Base-by-base conservation (phyloP, 805 yeast genomes). In the Danielia reshetovae region DNA sequence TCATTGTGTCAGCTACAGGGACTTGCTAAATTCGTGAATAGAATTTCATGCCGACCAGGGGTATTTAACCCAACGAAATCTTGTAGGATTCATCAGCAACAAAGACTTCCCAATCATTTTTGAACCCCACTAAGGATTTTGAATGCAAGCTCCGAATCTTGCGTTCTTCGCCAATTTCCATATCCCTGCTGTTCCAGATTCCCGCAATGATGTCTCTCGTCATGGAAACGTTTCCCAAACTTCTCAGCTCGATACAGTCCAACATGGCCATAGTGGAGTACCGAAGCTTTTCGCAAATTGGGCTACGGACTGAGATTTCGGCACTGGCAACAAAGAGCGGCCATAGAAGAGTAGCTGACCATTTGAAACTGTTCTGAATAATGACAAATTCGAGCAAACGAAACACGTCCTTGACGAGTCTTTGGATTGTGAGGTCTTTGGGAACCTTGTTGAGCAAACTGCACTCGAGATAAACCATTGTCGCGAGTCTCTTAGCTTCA, bases 331-430 rank as follows among this genome's bases (percentile, higher is more conserved):
- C 43, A 34, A 49, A 60, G 13, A 56, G 37, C 3, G 59, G 38
- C 65, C 65, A 60, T 10, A 59, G 33, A 21, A 58, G 40, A n/a
- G 57, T 54, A 4, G 61, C 48, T 23, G 41, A 47, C 63, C 63
- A 59, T 35, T 50, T 51, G 35, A 48, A 55, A 27, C 53, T 50
- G 27, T 55, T 46, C 30, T 57, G 40, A 15, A 58, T 33, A 11
- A 59, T 46, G 12, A 60, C 45, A 30, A 44, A 50, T 17, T 54
- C 52, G 37, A 60, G 42, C 21, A 49, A 38, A n/a, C 40, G 44
- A 27, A 44, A 43, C 1, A 49, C 34, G 29, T 38, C 35, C 12
- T 42, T 34, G 7, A 58, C 57, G 30, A 43, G 31, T 13, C 26
- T 18, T 14, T 34, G 36, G 8, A 57, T 40, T 5, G 27, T 19